Base-by-base conservation (phyloP, 2,329 filamentous ascomycete genomes). In the Pseudodiploospora longispora region DNA sequence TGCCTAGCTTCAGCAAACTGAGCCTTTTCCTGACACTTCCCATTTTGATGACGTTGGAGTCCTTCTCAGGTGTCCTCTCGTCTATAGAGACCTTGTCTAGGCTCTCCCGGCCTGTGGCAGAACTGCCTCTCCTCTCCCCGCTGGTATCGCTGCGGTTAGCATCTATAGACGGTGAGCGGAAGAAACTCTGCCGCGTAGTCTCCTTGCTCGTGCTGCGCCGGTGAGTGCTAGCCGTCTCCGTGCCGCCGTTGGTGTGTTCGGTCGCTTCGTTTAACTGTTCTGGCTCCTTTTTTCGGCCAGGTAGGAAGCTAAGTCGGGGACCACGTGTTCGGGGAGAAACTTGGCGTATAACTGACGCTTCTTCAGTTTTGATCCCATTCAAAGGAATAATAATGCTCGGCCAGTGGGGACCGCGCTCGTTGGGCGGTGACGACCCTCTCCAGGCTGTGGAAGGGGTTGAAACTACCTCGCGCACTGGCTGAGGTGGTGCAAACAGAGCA, bases 1-100 rank as follows among this genome's bases (percentile, higher is more conserved):
- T 83, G 30, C 84, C 82, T 41, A 89, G 72, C 60, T 84, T 86
- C 57, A 94, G 70, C 55, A 89, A 70, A 60, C 86, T 93, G 52
- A 94, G 71, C 57, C 88, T 70, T 68, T 88, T 91, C 65, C 83
- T 80, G 52, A 94, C 77, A 46, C 81, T 84, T 32, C 76, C 78
- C 42, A 76, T 76, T 56, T 73, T 72, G 44, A 64, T 60, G 33
- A 68, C 37, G 0, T 41, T 40, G 33, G 64, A 70, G 36, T 57
- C 60, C 30, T 58, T 54, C 1, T 44, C 43, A 27, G 55, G 43
- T 38, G 59, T 53, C 7, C 57, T 50, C 19, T 56, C 55, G 9
- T 54, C 50, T 9, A 50, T 47, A 6, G 50, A 51, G 5, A 56
- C 47, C 10, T 57, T 52, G 33, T 63, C 59, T 36, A 59, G 46